Evolutionary conservation across 2,329 filamentous ascomycete species (phyloP), one percentile per base, ranked within the genome.

Genomic region (Alternaria triticimaculans): DNA sequence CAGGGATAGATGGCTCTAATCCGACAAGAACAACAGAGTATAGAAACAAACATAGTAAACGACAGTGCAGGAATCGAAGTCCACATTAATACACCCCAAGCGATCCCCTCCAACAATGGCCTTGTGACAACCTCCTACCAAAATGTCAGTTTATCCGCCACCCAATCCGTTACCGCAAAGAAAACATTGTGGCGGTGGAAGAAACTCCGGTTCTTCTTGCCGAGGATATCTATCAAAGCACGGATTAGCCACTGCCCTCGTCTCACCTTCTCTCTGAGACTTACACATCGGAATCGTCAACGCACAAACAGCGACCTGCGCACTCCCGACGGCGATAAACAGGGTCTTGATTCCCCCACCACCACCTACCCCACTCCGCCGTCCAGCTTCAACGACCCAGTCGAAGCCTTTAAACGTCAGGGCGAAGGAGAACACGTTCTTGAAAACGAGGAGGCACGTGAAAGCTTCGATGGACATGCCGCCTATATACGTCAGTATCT

Each of bases 381-480:
- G 48, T n/a, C 70, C 68, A 1, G 82, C 69, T n/a, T 67, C 14
- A 10, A 91, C 85, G 25, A 97, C 85, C 94, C 95, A 97, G 61
- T 94, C 85, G 73, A 93, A 97, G 1, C 93, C 93, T 70, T 88
- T 91, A 78, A 90, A 96, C 0, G 94, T 97, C 60, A 97, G 83
- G 7, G 89, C 88, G 73, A 96, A 97, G 66, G 90, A 92, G 82
- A 97, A 97, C 66, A 97, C 87, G 80, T 97, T 97, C 82, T 97
- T 97, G 85, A 97, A 97, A 58, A 97, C 90, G 68, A 97, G 87
- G 78, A 96, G 87, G 80, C 93, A 92, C 0, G 94, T 97, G 78
- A 97, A 97, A 7, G 90, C 92, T 80, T 97, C 94, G 51, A 97
- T 88, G 1, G 92, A 89, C 60, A 97, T 88, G 65, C 95, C 90